Base-by-base conservation (phyloP, 441 rosid genomes). In the Euphorbia schlechtendalii region DNA sequence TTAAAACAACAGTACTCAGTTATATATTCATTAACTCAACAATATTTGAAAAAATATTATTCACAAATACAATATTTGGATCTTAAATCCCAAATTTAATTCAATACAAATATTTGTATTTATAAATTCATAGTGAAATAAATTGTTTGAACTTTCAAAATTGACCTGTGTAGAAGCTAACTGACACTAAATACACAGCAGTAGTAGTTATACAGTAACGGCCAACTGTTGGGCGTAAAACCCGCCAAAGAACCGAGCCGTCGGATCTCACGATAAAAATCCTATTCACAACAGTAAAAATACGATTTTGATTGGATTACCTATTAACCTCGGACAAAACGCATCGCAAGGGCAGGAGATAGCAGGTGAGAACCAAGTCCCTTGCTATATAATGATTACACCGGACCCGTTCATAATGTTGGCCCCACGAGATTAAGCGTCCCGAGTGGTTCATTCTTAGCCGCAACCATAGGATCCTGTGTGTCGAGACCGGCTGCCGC, bases 381-480 rank as follows among this genome's bases (percentile, higher is more conserved):
- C 25, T n/a, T n/a, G n/a, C n/a, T n/a, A n/a, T n/a, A n/a, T n/a
- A n/a, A 53, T 53, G 0, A 15, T 14, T 46, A 18, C 4, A 13
- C 17, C 11, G 25, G 1, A 4, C 20, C 5, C 27, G 10, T 4
- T 8, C 20, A 20, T 51, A 20, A 20, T n/a, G 20, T 25, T 6
- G 6, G 6, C 34, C 34, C 34, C 34, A 32, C 34, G 15, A 30
- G 10, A 0, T 2, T 20, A 6, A 41, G 1, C 6, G 15, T 27
- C 59, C 30, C 41, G 41, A 38, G 4, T 38, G 4, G 28, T 15
- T 62, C 27, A 36, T 18, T 40, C 11, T 2, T 30, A 45, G 25
- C 64, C 21, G 65, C 21, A 74, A 85, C 56, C 6, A 89, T 91
- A 82, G 92, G 94, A 68, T 40, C 69, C 77, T 85, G 96, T 71